Percentiles rank a stretch among this genome's conserved stretches.
Conservation (phyloP, 2,329 filamentous ascomycete species). For the Penicillium paneum region DNA sequence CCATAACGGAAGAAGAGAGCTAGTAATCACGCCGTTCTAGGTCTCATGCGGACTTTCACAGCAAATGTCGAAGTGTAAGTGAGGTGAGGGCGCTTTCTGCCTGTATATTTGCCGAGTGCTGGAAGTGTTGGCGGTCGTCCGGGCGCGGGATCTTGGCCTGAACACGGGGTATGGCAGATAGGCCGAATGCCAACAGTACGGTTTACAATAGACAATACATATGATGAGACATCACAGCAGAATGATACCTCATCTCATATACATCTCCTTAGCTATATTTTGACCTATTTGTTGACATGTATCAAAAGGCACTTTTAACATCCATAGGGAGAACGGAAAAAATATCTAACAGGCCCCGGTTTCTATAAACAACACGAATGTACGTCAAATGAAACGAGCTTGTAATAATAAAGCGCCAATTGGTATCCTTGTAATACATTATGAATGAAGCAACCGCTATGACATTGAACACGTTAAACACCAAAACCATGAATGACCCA, state of each 20-base stretch:
- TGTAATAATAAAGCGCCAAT: not conserved
- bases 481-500: slow-evolving; percentile 16
- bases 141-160: slow-evolving; percentile 17
- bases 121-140: slow-evolving; percentile 14
- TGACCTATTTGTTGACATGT: not conserved
- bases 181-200: not conserved
- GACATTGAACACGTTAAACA: slow-evolving; percentile 8
- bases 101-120: slow-evolving; percentile 7
- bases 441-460: slow-evolving; percentile 16
- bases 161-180: slow-evolving; percentile 10
- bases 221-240: not conserved
- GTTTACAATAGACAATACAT: not conserved
- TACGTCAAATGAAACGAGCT: not conserved
- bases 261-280: not conserved
- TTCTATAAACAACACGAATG: not conserved
- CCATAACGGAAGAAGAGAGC: slow-evolving; percentile 60
- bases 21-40: slow-evolving; percentile 21
- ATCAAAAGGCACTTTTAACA: not conserved
- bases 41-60: slow-evolving; percentile 25
- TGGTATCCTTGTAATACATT: slow-evolving; percentile 12
- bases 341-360: not conserved
- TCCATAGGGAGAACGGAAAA: not conserved
- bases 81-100: not conserved
- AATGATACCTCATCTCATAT: not conserved
- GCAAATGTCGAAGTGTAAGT: not conserved